Base-by-base conservation (phyloP, 2,329 filamentous ascomycete genomes). In the Phoma sp. region DNA sequence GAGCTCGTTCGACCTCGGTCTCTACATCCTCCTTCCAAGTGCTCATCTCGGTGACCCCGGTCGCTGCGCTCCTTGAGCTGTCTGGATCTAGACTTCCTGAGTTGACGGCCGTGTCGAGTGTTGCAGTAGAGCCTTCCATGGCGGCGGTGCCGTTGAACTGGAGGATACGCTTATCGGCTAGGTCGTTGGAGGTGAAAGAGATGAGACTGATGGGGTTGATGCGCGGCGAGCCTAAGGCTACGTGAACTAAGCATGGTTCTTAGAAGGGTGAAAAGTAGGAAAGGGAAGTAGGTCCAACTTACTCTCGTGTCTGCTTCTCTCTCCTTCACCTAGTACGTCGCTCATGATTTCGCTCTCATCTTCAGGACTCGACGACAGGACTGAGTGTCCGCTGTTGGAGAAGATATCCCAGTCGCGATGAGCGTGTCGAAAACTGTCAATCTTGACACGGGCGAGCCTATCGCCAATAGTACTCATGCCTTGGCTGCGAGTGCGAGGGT, bases 391-490 rank as follows among this genome's bases (percentile, higher is more conserved):
- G 53, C 63, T 64, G 3, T 4, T 29, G 0, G 63, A 69, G 10
- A 56, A 47, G 13, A 54, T n/a, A 23, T 67, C 64, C 6, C 52
- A 50, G 27, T 60, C 60, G n/a, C 27, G 47, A 23, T 53, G 47
- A 27, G 14, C 33, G n/a, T 47, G 45, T 41, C 42, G 60, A 41
- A 58, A 63, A 10, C 62, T 52, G 4, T 69, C 64, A 10, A 62
- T 41, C 54, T 67, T 64, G 59, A 90, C 88, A 83, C 97, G 57
- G 30, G 58, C 93, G 47, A 98, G 89, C 77, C 93, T 92, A 61
- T 95, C 93, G 71, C 93, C 93, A 70, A 98, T 91, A 14, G 96
- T 85, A 61, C 80, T 83, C 74, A 91, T 84, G 71, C 91, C 87
- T 42, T 69, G 67, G 41, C 49, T 49, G 25, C 70, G 70, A 7